phyloP scores from a whole-genome alignment of 2,329 filamentous ascomycete genomes.

The Epichloe bromicola region DNA sequence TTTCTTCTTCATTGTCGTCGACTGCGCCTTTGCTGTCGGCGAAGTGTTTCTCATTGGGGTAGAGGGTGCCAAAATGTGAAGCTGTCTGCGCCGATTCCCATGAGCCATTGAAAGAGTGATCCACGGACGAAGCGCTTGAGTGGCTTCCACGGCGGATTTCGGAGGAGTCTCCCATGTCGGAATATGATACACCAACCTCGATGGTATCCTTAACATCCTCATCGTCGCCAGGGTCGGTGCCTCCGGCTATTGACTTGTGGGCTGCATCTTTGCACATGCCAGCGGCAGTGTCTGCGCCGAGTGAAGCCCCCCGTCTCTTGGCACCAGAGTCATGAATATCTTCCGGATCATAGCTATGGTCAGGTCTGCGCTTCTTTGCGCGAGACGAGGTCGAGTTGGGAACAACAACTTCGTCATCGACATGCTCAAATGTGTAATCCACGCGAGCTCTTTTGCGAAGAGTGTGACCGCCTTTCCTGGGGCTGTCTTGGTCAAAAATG shows the following conservation, averaged over 20 bases:
- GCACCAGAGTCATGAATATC: constrained; percentile 15
- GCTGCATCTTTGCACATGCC: constrained; percentile 27
- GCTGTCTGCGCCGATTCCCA: constrained; percentile 9
- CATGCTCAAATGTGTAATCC: constrained; percentile 43
- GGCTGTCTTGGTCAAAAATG: constrained; percentile 35
- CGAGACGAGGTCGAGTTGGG: constrained; percentile 23
- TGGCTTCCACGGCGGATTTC: constrained; percentile 14
- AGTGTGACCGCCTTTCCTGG: constrained; percentile 45
- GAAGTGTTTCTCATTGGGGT: neutral
- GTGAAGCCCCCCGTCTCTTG: constrained; percentile 25
- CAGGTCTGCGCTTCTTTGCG: constrained; percentile 24
- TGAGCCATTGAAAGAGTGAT: constrained; percentile 10
- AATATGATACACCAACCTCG: constrained; percentile 34
- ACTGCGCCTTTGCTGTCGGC: neutral
- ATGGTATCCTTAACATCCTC: constrained; percentile 45
- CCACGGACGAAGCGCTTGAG: constrained; percentile 18
- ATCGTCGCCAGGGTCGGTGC: constrained; percentile 24
- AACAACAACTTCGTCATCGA: constrained; percentile 32
- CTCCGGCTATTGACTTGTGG: constrained; percentile 23
- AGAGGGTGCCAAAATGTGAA: neutral
- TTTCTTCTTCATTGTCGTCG: neutral
- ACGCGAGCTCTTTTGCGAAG: constrained; percentile 42
- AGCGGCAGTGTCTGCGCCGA: constrained; percentile 22
- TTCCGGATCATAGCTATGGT: constrained; percentile 21
- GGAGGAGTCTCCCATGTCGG: constrained; percentile 20